A percentile compares a stretch with the other conserved stretches of the same genome.
These are phyloP conservation scores for Haematococcus lacustris DNA, from an alignment of 139 green algal genomes.

Conservation along the genomic window DNA sequence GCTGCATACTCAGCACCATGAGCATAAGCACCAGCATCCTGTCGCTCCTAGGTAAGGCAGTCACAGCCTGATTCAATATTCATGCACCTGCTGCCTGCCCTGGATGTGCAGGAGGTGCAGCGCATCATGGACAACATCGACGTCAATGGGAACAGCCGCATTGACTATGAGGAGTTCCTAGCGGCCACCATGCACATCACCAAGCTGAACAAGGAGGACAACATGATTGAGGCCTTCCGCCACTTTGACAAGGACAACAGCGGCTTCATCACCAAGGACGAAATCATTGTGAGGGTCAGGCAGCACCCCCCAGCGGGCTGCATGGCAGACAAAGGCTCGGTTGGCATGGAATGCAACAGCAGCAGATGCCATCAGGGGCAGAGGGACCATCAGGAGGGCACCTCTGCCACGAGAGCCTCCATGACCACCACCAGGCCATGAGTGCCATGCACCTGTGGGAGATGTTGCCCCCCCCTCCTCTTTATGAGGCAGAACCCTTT, in stretches of 20 bases:
- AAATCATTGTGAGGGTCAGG: conserved; percentile 11
- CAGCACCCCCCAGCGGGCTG: too few relatives aligned
- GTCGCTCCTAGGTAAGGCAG: background rate
- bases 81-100: background rate
- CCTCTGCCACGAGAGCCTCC: too few relatives aligned
- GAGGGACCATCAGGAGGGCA: too few relatives aligned
- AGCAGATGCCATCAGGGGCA: too few relatives aligned
- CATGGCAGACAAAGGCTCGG: too few relatives aligned
- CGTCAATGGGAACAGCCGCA: conserved; percentile 39
- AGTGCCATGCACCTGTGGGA: too few relatives aligned
- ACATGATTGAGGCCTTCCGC: conserved; percentile 68
- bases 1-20: too few relatives aligned
- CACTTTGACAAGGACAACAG: conserved; percentile 66
- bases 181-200: conserved; percentile 76
- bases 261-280: conserved; percentile 59
- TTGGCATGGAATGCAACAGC: too few relatives aligned
- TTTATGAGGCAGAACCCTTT: too few relatives aligned
- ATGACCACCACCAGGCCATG: too few relatives aligned
- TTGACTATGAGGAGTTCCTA: conserved; percentile 80
- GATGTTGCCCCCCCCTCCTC: too few relatives aligned
- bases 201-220: conserved; percentile 74
- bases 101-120: conserved; percentile 28
- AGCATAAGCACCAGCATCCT: too few relatives aligned
- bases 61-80: background rate
- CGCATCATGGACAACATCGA: conserved; percentile 50